Percentiles rank a stretch among this genome's conserved stretches.
phyloP scores from a whole-genome alignment of 108 stramenopile genomes.

The Stephanodiscus minutulus region DNA sequence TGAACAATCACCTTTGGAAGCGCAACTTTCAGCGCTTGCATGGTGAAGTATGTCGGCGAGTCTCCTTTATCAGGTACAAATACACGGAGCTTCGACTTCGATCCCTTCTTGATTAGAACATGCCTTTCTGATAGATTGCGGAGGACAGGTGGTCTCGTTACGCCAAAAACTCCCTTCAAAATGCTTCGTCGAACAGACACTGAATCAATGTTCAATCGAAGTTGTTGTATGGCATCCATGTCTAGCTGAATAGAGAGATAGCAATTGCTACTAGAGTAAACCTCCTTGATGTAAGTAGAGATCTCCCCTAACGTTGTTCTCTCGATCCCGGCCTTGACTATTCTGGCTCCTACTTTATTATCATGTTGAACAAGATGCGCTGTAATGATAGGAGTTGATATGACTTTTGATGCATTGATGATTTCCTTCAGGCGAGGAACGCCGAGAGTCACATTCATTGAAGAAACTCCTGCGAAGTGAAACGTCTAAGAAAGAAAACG shows the following conservation, averaged over 20 bases:
- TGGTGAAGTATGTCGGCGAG: conserved; percentile 73
- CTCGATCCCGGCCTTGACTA: conserved; percentile 97
- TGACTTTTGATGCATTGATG: conserved; percentile 96
- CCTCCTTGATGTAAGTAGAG: conserved; percentile 91
- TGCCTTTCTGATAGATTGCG: conserved; percentile 72
- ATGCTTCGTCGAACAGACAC: conserved; percentile 79
- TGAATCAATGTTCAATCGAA: conserved; percentile 91
- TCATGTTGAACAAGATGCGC: conserved; percentile 87
- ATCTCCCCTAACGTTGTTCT: conserved; percentile 97
- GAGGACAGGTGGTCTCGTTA: conserved; percentile 76
- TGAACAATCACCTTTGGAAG: conserved; percentile 95
- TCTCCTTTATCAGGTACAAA: conserved; percentile 77
- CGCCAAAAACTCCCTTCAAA: conserved; percentile 71
- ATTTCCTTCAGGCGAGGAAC: conserved; percentile 99
- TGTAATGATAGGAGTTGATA: conserved; percentile 99
- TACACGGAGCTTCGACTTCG: conserved; percentile 80
- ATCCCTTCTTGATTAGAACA: conserved; percentile 71
- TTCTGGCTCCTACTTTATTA: conserved; percentile 89
- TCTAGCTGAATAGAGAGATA: conserved; percentile 95
- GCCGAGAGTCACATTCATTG: conserved; percentile 99
- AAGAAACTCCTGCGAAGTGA: conserved; percentile 99
- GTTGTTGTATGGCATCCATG: conserved; percentile 83
- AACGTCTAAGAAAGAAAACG: conserved; percentile 76
- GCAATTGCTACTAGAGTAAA: conserved; percentile 75
- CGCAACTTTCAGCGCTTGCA: conserved; percentile 92